phyloP scores from a whole-genome alignment of 169 alveolate species.

The Plasmodium coatneyi region DNA sequence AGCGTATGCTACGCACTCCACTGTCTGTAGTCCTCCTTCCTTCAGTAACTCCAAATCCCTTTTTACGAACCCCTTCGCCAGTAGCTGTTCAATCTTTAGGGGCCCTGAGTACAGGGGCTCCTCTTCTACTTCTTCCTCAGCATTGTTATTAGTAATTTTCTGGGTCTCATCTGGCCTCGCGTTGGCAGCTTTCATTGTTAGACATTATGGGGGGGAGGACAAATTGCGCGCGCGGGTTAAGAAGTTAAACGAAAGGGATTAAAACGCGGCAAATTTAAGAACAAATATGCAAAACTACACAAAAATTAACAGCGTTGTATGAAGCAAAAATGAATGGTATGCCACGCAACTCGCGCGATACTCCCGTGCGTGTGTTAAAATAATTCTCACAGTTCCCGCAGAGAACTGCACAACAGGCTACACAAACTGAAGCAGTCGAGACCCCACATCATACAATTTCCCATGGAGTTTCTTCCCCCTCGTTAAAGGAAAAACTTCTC shows the following conservation, averaged over 20 bases:
- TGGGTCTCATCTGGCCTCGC: slow-evolving; percentile 75
- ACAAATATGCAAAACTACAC: not conserved
- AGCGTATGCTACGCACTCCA: slow-evolving; percentile 95
- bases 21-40: slow-evolving; percentile 89
- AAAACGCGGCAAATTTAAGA: not conserved
- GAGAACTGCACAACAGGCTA: not conserved
- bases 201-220: slow-evolving; percentile 7
- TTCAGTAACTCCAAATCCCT: slow-evolving; percentile 93
- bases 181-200: slow-evolving; percentile 52
- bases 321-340: not conserved
- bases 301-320: not conserved
- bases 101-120: slow-evolving; percentile 83
- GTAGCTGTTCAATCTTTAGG: slow-evolving; percentile 85
- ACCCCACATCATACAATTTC: not conserved
- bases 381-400: not conserved
- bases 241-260: not conserved
- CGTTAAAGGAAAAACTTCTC: not conserved
- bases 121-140: slow-evolving; percentile 70
- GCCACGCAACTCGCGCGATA: not conserved
- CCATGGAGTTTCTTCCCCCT: not conserved
- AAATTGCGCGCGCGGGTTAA: not conserved
- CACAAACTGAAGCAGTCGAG: not conserved
- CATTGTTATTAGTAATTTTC: slow-evolving; percentile 30
- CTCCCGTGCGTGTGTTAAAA: not conserved
- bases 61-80: slow-evolving; percentile 88